A percentile compares a stretch with the other conserved stretches of the same genome.
Conservation (phyloP, 2,329 filamentous ascomycete genomes). For the Cyanodermella asteris region DNA sequence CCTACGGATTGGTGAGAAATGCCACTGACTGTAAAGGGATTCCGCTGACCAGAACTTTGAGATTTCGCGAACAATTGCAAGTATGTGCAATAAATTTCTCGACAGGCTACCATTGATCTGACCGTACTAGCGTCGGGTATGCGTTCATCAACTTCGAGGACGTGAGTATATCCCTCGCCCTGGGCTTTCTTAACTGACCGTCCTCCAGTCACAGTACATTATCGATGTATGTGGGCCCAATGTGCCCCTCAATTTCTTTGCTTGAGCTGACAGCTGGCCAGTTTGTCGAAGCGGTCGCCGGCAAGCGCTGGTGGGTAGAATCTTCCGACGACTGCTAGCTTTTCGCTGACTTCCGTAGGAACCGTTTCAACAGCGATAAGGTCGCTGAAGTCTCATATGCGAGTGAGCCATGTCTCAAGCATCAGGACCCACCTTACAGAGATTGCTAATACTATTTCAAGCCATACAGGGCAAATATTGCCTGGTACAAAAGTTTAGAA, state of each 20-base stretch:
- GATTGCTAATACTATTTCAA: constrained; percentile 17
- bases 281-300: constrained; percentile 51
- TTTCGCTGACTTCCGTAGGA: constrained; percentile 35
- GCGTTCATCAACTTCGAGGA: constrained; percentile 90
- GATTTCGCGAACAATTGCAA: constrained; percentile 71
- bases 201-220: constrained; percentile 43
- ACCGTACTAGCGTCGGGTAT: constrained; percentile 55
- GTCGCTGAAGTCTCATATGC: constrained; percentile 83
- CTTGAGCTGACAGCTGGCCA: constrained; percentile 16
- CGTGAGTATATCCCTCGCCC: constrained; percentile 25
- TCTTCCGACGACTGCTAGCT: constrained; percentile 1
- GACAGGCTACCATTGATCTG: constrained; percentile 1
- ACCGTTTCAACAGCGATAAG: constrained; percentile 65
- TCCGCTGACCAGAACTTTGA: constrained; percentile 8
- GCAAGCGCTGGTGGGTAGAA: constrained; percentile 40
- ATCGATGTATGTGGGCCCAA: constrained; percentile 32
- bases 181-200: background rate
- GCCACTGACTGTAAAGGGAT: background rate
- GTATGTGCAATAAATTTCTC: constrained; percentile 24
- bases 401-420: constrained; percentile 33
- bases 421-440: constrained; percentile 1
- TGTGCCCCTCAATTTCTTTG: too few relatives aligned
- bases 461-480: constrained; percentile 85
- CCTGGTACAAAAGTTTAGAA: constrained; percentile 83
- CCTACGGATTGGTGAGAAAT: constrained; percentile 46